Evolutionary conservation across 208 protist genomes (phyloP).

Genomic region (Wallacemonas sp.): DNA sequence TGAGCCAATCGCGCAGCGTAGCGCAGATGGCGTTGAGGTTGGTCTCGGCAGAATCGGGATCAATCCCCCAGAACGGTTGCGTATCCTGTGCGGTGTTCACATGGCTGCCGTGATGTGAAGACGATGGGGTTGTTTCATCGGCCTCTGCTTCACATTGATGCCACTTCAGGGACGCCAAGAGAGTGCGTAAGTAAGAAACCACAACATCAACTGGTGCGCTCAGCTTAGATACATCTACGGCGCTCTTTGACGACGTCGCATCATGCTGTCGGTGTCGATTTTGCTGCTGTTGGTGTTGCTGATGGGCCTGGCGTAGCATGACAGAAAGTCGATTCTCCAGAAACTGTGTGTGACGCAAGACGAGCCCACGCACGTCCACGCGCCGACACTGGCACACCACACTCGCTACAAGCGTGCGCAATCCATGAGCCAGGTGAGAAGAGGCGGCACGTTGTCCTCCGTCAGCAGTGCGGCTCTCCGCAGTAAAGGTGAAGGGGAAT

Average conservation of each 20-base stretch:
- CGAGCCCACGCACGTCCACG: slow-evolving; percentile 57
- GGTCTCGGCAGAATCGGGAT: background rate
- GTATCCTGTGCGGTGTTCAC: background rate
- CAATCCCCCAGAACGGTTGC: slow-evolving; percentile 45
- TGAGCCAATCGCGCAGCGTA: slow-evolving; percentile 46
- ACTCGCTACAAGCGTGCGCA: slow-evolving; percentile 27
- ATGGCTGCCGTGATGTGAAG: too few species aligned
- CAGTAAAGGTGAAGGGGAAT: background rate
- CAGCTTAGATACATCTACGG: slow-evolving; percentile 20
- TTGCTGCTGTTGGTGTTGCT: background rate
- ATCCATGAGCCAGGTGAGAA: slow-evolving; percentile 4
- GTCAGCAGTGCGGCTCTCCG: background rate
- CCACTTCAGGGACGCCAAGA: slow-evolving; percentile 25
- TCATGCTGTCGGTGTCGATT: background rate
- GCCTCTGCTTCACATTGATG: background rate
- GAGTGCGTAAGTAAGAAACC: slow-evolving; percentile 51
- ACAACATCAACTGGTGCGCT: slow-evolving; percentile 39
- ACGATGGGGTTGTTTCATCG: too few species aligned
- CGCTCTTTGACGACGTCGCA: background rate
- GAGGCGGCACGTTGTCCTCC: too few species aligned
- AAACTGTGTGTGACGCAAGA: slow-evolving; percentile 47
- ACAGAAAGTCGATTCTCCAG: slow-evolving; percentile 38
- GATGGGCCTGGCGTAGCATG: background rate
- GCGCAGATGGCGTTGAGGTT: slow-evolving; percentile 35
- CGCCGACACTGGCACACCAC: slow-evolving; percentile 38